These are phyloP conservation scores for Eimeria acervulina DNA, from an alignment of 169 alveolate genomes.

Conservation along the genomic window DNA sequence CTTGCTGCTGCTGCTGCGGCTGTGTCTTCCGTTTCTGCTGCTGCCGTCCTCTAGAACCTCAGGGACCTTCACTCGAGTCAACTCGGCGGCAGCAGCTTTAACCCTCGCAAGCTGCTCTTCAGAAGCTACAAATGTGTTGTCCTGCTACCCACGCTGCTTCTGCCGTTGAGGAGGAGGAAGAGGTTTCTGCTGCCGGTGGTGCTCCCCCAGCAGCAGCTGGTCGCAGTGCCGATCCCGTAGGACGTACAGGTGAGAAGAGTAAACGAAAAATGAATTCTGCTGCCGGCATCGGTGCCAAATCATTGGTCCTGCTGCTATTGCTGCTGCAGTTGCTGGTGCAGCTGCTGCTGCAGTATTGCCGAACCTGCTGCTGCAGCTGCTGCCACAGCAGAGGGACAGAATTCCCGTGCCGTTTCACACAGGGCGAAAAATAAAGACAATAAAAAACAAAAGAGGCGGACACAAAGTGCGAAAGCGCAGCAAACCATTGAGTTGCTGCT, in stretches of 20 bases:
- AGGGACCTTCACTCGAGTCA: background rate
- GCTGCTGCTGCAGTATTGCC: background rate
- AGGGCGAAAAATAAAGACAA: background rate
- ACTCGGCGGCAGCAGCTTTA: background rate
- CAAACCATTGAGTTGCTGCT: slow-evolving; percentile 23
- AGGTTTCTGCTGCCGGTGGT: background rate
- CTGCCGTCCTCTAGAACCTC: background rate
- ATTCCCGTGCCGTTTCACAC: background rate
- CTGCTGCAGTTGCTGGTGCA: background rate
- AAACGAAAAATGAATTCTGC: background rate
- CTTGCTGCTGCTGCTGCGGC: background rate
- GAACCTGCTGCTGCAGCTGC: background rate
- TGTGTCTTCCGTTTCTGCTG: background rate
- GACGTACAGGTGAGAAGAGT: background rate
- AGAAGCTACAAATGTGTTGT: background rate
- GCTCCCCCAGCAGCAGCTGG: background rate
- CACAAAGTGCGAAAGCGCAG: background rate
- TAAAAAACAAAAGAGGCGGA: background rate
- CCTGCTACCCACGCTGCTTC: background rate
- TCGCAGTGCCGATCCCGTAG: background rate
- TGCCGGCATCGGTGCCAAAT: background rate
- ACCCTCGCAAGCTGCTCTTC: background rate
- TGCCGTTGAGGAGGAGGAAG: background rate
- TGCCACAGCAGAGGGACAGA: background rate
- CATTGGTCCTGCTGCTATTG: background rate